Base-by-base conservation (phyloP, 2,329 filamentous ascomycete genomes). In the Clonostachys rosea region DNA sequence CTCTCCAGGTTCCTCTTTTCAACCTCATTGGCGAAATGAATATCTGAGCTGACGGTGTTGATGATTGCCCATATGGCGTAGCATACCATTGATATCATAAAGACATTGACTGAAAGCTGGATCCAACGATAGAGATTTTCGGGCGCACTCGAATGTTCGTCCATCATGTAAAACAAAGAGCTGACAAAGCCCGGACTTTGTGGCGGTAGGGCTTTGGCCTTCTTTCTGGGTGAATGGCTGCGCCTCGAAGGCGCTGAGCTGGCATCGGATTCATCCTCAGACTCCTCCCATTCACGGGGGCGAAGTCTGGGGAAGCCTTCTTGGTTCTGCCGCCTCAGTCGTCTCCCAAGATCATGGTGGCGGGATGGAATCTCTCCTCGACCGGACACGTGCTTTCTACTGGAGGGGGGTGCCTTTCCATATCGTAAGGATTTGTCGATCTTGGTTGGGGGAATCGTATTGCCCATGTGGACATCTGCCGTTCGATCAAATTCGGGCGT, bases 1-100 rank as follows among this genome's bases (percentile, higher is more conserved):
- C 81, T 78, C 50, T 91, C 67, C 18, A 94, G 80, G 13, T 82
- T 79, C 3, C 79, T 73, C n/a, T 83, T 81, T 12, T 83, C 84
- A 47, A 83, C 81, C 41, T 85, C 76, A 10, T 86, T 83, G 35
- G 87, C 87, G 45, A 86, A 81, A 50, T 83, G 74, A 34, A 96
- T 84, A 62, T 96, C 91, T 20, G 78, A 75, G 13, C 84, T 83
- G 45, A 94, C 82, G 9, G 87, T 86, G 13, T 76, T 71, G 53
- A 88, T 80, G 55, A 89, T 78, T 2, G 79, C 75, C 69, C 85
- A 89, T 34, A 89, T 73, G 40, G 89, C 72, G 64, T 86, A 92
- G 39, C 83, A 67, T 47, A 76, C 66, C 12, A 75, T 63, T 5
- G 65, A 63, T 6, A 84, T 73, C 14, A 87, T 70, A 50, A 80